Evolutionary conservation across 2,329 filamentous ascomycete species (phyloP).

Genomic region (Aspergillus sp.): DNA sequence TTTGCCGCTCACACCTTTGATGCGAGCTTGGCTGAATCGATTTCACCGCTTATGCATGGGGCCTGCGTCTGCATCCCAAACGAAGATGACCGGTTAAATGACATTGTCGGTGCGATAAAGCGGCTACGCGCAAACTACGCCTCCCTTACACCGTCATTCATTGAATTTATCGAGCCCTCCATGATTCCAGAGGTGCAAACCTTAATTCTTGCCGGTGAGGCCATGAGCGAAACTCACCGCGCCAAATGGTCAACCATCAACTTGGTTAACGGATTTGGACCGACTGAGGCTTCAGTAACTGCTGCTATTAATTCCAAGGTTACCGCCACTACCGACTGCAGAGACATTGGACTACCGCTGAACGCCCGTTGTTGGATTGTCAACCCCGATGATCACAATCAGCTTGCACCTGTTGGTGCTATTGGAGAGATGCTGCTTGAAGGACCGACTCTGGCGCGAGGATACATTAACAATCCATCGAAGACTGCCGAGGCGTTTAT

Average conservation of each 20-base stretch:
- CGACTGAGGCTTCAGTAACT: slow-evolving; percentile 42
- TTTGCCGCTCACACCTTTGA: slow-evolving; percentile 59
- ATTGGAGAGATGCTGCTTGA: slow-evolving; percentile 41
- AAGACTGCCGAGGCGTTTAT: slow-evolving; percentile 62
- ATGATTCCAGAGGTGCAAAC: slow-evolving; percentile 45
- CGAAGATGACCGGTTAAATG: slow-evolving; percentile 48
- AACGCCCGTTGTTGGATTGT: slow-evolving; percentile 41
- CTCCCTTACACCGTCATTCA: slow-evolving; percentile 61
- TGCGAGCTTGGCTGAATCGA: slow-evolving; percentile 54
- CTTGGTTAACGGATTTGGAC: slow-evolving; percentile 46
- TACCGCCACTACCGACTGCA: slow-evolving; percentile 30
- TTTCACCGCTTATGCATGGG: slow-evolving; percentile 56
- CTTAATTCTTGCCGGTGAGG: slow-evolving; percentile 50
- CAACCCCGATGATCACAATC: slow-evolving; percentile 38
- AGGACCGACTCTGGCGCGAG: slow-evolving; percentile 59
- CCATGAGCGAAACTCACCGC: slow-evolving; percentile 48
- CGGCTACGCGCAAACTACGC: slow-evolving; percentile 54
- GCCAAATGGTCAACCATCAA: slow-evolving; percentile 36
- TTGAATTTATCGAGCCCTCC: slow-evolving; percentile 46
- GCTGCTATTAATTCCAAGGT: slow-evolving; percentile 36
- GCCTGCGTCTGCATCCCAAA: slow-evolving; percentile 61
- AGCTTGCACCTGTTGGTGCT: slow-evolving; percentile 42
- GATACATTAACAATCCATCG: slow-evolving; percentile 59
- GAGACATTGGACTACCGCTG: slow-evolving; percentile 36
- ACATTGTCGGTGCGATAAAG: slow-evolving; percentile 53